Evolutionary conservation across 2,329 filamentous ascomycete species (phyloP), one percentile per base, ranked within the genome.

Genomic region (Dothistroma pini): DNA sequence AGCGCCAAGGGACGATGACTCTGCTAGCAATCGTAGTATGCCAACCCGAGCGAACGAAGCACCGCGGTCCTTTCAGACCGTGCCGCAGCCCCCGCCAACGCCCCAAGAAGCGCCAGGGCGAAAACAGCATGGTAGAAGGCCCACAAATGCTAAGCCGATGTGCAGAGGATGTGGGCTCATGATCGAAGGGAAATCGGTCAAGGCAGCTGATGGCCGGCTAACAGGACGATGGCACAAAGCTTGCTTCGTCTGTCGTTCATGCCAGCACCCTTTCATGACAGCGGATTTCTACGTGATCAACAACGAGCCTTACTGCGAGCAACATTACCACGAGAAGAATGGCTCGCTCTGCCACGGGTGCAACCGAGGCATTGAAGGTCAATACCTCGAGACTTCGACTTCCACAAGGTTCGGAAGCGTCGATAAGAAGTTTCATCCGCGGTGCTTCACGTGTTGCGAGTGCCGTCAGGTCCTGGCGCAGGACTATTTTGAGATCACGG

Each of bases 181-280:
- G 7, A 97, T 99, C 69, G 84, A 86, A 50, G 93, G 92, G 21
- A 97, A 97, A 77, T 96, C 92, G 1, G 87, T 99, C 60, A 96
- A 93, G 35, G 96, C 92, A 14, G 92, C 92, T 0, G 95, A 97
- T 69, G 95, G 95, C 16, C 88, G 93, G 25, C 81, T 99, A 25
- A 96, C 91, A 0, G 95, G 95, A 10, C 88, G 92, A 65, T 99
- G 96, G 75, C 95, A 99, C 81, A 96, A 96, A 75, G 84, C 89
- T 4, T 99, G 93, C 75, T 97, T 99, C 73, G 90, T 93, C 11
- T 99, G 95, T 81, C 85, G 86, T 4, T 92, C 89, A 1, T 99
- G 95, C 78, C 80, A 81, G 11, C 83, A 87, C 57, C 88, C 92
- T 0, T 99, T 97, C 72, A 81, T 87, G 21, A 96, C 92, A 0